Evolutionary conservation across 768 basidiomycete genomes (phyloP).

Genomic region (Leccinum subtestaceum): DNA sequence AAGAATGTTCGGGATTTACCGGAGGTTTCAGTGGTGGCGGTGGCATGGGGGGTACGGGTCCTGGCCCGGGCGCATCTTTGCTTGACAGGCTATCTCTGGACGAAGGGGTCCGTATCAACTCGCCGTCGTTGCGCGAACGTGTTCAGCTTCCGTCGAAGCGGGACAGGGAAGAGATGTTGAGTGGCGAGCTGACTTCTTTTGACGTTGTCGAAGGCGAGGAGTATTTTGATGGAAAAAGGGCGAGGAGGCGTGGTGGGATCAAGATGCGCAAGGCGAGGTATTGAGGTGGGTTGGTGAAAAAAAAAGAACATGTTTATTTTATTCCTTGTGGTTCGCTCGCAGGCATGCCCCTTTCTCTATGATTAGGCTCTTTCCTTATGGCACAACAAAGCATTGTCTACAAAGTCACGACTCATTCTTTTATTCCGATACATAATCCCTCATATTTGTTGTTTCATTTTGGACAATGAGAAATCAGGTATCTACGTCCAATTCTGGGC

Average conservation of each 20-base stretch:
- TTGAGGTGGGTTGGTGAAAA: background rate
- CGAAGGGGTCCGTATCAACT: constrained; percentile 9
- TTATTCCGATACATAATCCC: constrained; percentile 18
- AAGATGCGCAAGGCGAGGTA: constrained; percentile 22
- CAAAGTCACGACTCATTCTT: constrained; percentile 3
- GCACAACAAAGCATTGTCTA: background rate
- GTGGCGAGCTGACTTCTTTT: constrained; percentile 8
- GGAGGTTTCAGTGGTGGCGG: background rate
- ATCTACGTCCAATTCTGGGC: background rate
- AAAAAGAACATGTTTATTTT: background rate
- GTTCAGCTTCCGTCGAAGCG: constrained; percentile 38
- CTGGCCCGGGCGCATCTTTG: constrained; percentile 31
- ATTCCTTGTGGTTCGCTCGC: constrained; percentile 1
- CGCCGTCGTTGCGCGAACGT: constrained; percentile 35
- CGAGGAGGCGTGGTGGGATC: constrained; percentile 22
- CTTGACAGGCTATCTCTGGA: constrained; percentile 38
- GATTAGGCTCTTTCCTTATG: background rate
- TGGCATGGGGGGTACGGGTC: background rate
- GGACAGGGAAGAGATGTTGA: constrained; percentile 29
- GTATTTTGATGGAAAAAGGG: constrained; percentile 22
- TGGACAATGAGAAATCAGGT: constrained; percentile 7
- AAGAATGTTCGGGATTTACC: constrained; percentile 1
- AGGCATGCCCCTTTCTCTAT: background rate
- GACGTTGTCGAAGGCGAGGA: constrained; percentile 20
- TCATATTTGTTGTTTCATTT: constrained; percentile 15